Evolutionary conservation across 2,329 filamentous ascomycete genomes (phyloP).

Genomic region (Orbilia blumenaviensis): DNA sequence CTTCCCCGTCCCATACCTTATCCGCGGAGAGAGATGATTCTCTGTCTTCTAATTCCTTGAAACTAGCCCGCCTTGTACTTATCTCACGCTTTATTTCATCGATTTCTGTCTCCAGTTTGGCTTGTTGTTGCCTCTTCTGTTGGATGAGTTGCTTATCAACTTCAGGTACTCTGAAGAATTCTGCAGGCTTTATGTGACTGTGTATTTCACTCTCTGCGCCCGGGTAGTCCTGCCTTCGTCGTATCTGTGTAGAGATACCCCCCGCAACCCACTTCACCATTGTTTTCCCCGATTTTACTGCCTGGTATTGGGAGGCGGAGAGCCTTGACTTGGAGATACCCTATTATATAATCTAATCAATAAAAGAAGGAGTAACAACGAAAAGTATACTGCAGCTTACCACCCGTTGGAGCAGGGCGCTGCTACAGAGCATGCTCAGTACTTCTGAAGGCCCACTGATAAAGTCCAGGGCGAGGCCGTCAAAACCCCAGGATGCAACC

Average conservation of each 20-base stretch:
- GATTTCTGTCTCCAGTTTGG: slow-evolving; percentile 61
- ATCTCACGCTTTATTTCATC: slow-evolving; percentile 58
- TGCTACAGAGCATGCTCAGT: slow-evolving; percentile 84
- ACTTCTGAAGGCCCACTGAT: slow-evolving; percentile 83
- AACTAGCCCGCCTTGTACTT: slow-evolving; percentile 62
- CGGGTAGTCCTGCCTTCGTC: slow-evolving; percentile 74
- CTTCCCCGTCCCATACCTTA: slow-evolving; percentile 64
- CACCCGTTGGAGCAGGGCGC: slow-evolving; percentile 12
- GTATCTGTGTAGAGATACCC: slow-evolving; percentile 7
- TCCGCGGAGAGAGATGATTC: slow-evolving; percentile 63
- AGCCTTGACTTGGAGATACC: slow-evolving; percentile 59
- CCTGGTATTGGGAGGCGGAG: slow-evolving; percentile 17
- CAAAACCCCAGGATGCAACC: slow-evolving; percentile 68
- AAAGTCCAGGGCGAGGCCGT: slow-evolving; percentile 81
- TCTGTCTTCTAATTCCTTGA: slow-evolving; percentile 68
- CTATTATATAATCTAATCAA: slow-evolving; percentile 60
- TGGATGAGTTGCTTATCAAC: slow-evolving; percentile 69
- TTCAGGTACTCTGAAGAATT: slow-evolving; percentile 79
- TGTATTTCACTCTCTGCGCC: slow-evolving; percentile 74
- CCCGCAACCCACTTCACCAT: slow-evolving; percentile 33
- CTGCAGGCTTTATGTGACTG: slow-evolving; percentile 69
- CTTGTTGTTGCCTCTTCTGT: slow-evolving; percentile 67
- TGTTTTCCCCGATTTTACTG: slow-evolving; percentile 18
- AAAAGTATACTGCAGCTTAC: background rate
- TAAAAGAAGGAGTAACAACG: slow-evolving; percentile 64